These are phyloP conservation scores for Entonaema liquescens DNA, from an alignment of 495 filamentous ascomycete species.

Conservation along the genomic window DNA sequence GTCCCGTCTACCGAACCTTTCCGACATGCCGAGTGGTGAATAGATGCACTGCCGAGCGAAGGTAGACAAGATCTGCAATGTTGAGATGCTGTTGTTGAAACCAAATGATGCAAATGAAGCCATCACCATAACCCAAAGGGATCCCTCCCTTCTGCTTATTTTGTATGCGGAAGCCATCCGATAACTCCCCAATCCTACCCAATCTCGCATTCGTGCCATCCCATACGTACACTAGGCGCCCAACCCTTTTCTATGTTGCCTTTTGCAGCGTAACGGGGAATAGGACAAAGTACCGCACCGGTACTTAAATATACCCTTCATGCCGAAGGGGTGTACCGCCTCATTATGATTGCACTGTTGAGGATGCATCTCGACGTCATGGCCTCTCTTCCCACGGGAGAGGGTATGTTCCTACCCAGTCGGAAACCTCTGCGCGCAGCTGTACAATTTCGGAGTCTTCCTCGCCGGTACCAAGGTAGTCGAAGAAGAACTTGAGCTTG, in stretches of 20 bases:
- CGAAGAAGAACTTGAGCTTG: constrained; percentile 84
- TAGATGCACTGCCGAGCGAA: constrained; percentile 1
- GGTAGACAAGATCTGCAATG: constrained; percentile 31
- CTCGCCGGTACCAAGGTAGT: constrained; percentile 83
- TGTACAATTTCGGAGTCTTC: constrained; percentile 85
- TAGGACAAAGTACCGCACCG: constrained; percentile 4
- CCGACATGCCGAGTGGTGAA: neutral
- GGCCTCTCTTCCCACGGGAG: constrained; percentile 75
- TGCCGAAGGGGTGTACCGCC: neutral
- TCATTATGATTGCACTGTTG: constrained; percentile 8
- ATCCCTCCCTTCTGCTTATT: constrained; percentile 16
- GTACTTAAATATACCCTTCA: neutral
- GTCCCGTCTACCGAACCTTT: constrained; percentile 20
- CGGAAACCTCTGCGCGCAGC: constrained; percentile 87
- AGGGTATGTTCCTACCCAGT: constrained; percentile 93
- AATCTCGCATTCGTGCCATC: constrained; percentile 18
- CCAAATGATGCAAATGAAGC: constrained; percentile 38
- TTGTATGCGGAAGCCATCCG: constrained; percentile 30
- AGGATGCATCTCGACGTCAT: constrained; percentile 37
- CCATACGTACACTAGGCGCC: constrained; percentile 14
- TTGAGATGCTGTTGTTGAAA: constrained; percentile 41
- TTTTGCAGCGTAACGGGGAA: constrained; percentile 2
- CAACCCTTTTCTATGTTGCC: constrained; percentile 10
- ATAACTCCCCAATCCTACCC: constrained; percentile 38
- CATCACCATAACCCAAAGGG: constrained; percentile 28